Conservation (phyloP, 768 basidiomycete species). For the Lactarius vividus region DNA sequence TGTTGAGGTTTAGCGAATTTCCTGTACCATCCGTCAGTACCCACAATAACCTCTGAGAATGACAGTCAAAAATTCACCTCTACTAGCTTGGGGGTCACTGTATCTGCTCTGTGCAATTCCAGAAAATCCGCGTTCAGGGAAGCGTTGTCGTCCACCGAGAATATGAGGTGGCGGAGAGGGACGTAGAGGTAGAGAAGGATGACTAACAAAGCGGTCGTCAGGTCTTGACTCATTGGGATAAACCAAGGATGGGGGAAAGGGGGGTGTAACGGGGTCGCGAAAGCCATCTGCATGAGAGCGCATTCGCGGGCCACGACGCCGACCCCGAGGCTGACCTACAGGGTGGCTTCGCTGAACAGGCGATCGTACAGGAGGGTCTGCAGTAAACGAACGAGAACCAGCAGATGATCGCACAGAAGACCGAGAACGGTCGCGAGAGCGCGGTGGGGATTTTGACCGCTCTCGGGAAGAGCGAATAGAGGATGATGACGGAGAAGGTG, state of each 20-base stretch:
- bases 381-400: constrained; percentile 43
- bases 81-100: constrained; percentile 8
- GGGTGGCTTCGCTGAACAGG: constrained; percentile 21
- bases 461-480: constrained; percentile 35
- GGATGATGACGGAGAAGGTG: constrained; percentile 31
- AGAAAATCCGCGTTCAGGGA: constrained; percentile 16
- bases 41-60: neutral
- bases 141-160: constrained; percentile 8
- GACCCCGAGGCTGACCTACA: constrained; percentile 17
- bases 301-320: constrained; percentile 7
- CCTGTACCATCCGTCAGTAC: constrained; percentile 13
- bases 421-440: constrained; percentile 31
- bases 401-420: constrained; percentile 56
- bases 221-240: constrained; percentile 13
- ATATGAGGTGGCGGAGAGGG: constrained; percentile 17
- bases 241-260: neutral
- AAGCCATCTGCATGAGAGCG: constrained; percentile 13
- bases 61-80: constrained; percentile 10
- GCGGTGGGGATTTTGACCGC: constrained; percentile 36
- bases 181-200: constrained; percentile 26
- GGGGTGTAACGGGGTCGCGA: constrained; percentile 1
- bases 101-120: constrained; percentile 14
- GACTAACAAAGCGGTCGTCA: constrained; percentile 18
- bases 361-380: constrained; percentile 16
- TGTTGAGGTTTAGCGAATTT: neutral